Base-by-base conservation (phyloP, 441 rosid species). In the Syzygium malaccense region DNA sequence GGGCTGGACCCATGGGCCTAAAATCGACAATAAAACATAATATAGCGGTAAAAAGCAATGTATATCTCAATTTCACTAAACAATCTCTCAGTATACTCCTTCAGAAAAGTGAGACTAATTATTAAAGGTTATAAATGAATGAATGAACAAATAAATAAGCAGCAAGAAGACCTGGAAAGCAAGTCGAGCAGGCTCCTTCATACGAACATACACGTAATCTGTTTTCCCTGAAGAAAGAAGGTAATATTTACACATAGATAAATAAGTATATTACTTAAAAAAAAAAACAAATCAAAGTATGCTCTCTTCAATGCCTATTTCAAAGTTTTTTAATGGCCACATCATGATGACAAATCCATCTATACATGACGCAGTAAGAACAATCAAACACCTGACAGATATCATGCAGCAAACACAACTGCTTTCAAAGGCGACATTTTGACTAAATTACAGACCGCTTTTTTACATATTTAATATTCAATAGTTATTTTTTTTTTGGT, bases 141-240 rank as follows among this genome's bases (percentile, higher is more conserved):
- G 83, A 75, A 48, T 37, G 83, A 75, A 75, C 83, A 89, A 86
- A 90, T 86, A 92, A 88, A 89, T 30, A 88, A 91, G 86, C 71
- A 88, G 89, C 80, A 86, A 88, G 85, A 91, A 71, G 91, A 98
- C 99, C 99, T 96, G 95, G 91, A 95, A 88, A 85, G 98, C 95
- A 94, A 91, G 91, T 89, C 92, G 95, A 91, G 98, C 95, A 79
- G 97, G 91, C 93, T 96, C 97, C 88, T 91, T 95, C 86, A 96
- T 93, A 86, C 86, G 92, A 71, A 93, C 96, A 93, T 94, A 95
- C 51, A 96, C 89, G 91, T 96, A 96, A 90, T 97, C 98, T 83
- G 96, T 92, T 92, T 97, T 97, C 85, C 99, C 99, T 98, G 94
- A 91, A 91, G 53, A 91, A 19, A 75, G 3, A 90, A 78, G 57